These are phyloP conservation scores for Blastobotrys elegans DNA, from an alignment of 1,139 yeast species.

Conservation along the genomic window DNA sequence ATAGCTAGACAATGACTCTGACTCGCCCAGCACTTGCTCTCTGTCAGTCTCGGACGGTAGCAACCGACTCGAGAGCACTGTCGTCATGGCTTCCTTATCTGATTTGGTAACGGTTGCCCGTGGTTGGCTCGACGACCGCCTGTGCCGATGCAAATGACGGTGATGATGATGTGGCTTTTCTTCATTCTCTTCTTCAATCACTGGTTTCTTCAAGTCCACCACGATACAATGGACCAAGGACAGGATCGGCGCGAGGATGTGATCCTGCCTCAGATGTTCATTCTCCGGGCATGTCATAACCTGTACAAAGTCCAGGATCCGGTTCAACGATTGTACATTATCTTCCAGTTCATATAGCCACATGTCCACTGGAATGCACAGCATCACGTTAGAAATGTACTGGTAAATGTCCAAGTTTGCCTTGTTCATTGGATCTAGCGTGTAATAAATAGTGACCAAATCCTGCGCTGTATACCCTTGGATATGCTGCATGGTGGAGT, in stretches of 20 bases:
- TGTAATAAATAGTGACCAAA: conserved; percentile 15
- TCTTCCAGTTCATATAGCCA: conserved; percentile 16
- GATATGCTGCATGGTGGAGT: conserved; percentile 12
- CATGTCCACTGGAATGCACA: conserved; percentile 16
- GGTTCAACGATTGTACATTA: conserved; percentile 7
- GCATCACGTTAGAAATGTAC: conserved; percentile 19
- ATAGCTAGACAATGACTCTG: conserved; percentile 20
- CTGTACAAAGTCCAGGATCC: conserved; percentile 13
- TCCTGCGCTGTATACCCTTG: conserved; percentile 14
- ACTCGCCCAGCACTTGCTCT: conserved; percentile 18
- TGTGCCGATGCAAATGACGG: conserved; percentile 3
- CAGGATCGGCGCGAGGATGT: conserved; percentile 17
- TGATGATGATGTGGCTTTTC: background rate
- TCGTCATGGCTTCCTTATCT: conserved; percentile 5
- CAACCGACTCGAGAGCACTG: conserved; percentile 11
- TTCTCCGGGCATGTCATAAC: conserved; percentile 13
- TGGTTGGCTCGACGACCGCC: conserved; percentile 1
- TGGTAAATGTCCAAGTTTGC: conserved; percentile 16
- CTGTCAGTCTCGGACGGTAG: conserved; percentile 23
- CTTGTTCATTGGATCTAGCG: conserved; percentile 11
- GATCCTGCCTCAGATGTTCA: conserved; percentile 14
- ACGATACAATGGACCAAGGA: conserved; percentile 17
- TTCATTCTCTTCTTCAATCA: background rate
- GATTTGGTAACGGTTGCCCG: background rate
- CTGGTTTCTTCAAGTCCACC: conserved; percentile 5